These are phyloP conservation scores for Epipyxis sp. DNA, from an alignment of 108 stramenopile genomes.

Conservation along the genomic window DNA sequence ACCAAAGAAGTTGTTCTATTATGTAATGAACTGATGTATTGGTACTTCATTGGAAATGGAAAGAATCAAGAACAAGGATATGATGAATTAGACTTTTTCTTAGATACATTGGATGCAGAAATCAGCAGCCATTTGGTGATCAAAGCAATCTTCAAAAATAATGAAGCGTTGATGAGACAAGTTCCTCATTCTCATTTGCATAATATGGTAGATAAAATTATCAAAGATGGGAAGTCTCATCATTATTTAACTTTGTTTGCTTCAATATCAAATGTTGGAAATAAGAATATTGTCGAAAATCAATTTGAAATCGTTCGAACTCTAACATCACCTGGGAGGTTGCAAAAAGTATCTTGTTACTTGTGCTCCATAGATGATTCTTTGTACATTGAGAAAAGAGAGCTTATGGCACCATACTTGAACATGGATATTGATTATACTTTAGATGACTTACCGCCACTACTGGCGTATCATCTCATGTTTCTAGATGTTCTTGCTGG, in stretches of 20 bases:
- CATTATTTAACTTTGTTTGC: slow-evolving; percentile 18
- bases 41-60: slow-evolving; percentile 40
- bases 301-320: slow-evolving; percentile 36
- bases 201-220: slow-evolving; percentile 5
- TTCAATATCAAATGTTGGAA: slow-evolving; percentile 21
- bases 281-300: slow-evolving; percentile 32
- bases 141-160: slow-evolving; percentile 33
- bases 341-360: slow-evolving; percentile 12
- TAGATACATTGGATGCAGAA: slow-evolving; percentile 36
- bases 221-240: slow-evolving; percentile 16
- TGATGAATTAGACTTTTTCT: slow-evolving; percentile 27
- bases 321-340: background rate
- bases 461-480: slow-evolving; percentile 36
- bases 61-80: slow-evolving; percentile 39
- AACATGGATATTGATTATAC: slow-evolving; percentile 13
- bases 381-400: slow-evolving; percentile 16
- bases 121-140: slow-evolving; percentile 35
- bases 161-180: slow-evolving; percentile 31
- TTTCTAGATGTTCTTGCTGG: slow-evolving; percentile 34
- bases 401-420: slow-evolving; percentile 22
- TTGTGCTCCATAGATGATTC: background rate
- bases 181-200: slow-evolving; percentile 31
- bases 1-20: slow-evolving; percentile 13
- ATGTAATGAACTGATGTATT: slow-evolving; percentile 34
- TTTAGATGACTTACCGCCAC: slow-evolving; percentile 12